These are phyloP conservation scores for Elymus sibiricus DNA, from an alignment of 176 grass and related monocot genomes.

Conservation along the genomic window DNA sequence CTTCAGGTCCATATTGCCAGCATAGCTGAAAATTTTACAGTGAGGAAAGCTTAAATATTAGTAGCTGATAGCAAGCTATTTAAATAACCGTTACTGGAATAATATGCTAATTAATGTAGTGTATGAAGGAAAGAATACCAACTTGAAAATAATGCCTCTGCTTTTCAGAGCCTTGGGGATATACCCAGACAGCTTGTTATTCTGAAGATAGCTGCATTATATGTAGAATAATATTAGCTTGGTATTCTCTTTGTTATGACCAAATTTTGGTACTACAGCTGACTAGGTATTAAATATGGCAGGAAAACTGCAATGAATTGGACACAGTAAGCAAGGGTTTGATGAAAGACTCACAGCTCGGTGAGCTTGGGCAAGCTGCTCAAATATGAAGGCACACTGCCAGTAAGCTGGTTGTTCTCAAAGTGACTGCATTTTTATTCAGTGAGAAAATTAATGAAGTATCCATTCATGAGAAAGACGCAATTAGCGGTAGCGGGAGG, in stretches of 20 bases:
- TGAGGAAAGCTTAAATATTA: not conserved
- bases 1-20: conserved; percentile 46
- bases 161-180: conserved; percentile 62
- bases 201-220: conserved; percentile 64
- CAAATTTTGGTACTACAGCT: not conserved
- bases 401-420: conserved; percentile 84
- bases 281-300: not conserved
- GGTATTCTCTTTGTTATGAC: conserved; percentile 24
- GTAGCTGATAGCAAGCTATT: not conserved
- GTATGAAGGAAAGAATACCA: not conserved
- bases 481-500: not conserved
- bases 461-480: not conserved
- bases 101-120: not conserved
- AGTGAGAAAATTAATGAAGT: not conserved
- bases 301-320: not conserved
- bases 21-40: conserved; percentile 44
- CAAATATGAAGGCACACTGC: conserved; percentile 69
- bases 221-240: not conserved
- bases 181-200: conserved; percentile 70
- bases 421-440: conserved; percentile 58
- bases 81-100: not conserved
- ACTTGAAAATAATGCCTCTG: conserved; percentile 67
- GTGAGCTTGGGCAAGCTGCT: conserved; percentile 56
- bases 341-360: conserved; percentile 67
- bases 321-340: not conserved